A percentile compares a stretch with the other conserved stretches of the same genome.
Conservation (phyloP, 306 rosid species). For the Arachis hypogaea region DNA sequence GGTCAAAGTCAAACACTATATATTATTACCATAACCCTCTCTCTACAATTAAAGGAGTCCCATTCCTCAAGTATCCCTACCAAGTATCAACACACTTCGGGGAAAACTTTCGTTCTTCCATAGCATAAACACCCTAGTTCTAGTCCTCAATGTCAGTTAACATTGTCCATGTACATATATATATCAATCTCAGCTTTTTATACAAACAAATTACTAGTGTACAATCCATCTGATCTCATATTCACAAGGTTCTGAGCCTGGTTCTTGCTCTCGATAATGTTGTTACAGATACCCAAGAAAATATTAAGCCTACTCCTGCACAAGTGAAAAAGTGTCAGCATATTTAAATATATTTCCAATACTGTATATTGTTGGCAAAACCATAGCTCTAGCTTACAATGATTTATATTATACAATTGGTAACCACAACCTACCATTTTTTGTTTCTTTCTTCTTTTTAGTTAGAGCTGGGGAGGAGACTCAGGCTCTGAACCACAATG, state of each 20-base stretch:
- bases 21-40: conserved; percentile 34
- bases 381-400: neutral
- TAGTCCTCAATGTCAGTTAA: conserved; percentile 54
- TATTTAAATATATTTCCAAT: conserved; percentile 5
- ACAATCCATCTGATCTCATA: conserved; percentile 62
- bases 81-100: conserved; percentile 44
- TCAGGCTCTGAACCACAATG: conserved; percentile 87
- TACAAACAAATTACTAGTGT: conserved; percentile 66
- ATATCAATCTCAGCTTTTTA: conserved; percentile 54
- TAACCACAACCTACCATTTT: conserved; percentile 45
- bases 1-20: conserved; percentile 42
- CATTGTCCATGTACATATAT: conserved; percentile 52
- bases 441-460: neutral
- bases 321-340: neutral
- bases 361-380: neutral
- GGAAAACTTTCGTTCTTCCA: conserved; percentile 41
- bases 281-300: conserved; percentile 42
- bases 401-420: neutral
- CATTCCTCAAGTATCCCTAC: conserved; percentile 43
- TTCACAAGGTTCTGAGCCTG: conserved; percentile 55
- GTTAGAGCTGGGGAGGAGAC: conserved; percentile 78
- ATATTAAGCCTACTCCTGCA: conserved; percentile 61
- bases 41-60: conserved; percentile 34
- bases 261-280: conserved; percentile 38
- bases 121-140: conserved; percentile 46